Evolutionary conservation across 2,329 filamentous ascomycete genomes (phyloP).

Genomic region (Plenodomus biglobosus): DNA sequence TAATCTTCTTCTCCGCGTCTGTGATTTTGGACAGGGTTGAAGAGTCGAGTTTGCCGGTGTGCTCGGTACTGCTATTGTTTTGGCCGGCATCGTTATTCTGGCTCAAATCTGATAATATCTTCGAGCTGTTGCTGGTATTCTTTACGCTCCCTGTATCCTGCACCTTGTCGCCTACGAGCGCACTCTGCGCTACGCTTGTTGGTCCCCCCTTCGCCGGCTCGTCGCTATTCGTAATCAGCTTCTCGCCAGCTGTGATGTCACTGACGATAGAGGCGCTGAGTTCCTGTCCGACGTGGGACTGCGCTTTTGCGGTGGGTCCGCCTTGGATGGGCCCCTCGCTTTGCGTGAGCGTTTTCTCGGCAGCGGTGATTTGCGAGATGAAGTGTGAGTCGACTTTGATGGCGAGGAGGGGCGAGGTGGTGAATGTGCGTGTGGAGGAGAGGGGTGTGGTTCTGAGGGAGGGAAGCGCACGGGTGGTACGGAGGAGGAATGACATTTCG

Average conservation of each 20-base stretch:
- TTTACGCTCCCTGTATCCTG: background rate
- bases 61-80: constrained; percentile 1
- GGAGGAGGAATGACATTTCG: background rate
- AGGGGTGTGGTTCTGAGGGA: background rate
- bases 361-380: constrained; percentile 46
- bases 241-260: constrained; percentile 49
- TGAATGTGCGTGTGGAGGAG: constrained; percentile 9
- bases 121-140: background rate
- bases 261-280: constrained; percentile 42
- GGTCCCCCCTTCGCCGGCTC: constrained; percentile 43
- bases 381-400: constrained; percentile 42
- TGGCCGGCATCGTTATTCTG: too few species aligned
- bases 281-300: constrained; percentile 39
- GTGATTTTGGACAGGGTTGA: constrained; percentile 33
- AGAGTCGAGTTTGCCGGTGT: constrained; percentile 28
- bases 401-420: constrained; percentile 16
- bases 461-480: background rate
- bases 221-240: constrained; percentile 42
- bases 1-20: constrained; percentile 34
- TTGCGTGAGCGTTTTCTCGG: constrained; percentile 46
- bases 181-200: constrained; percentile 42
- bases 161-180: background rate
- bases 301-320: constrained; percentile 48
- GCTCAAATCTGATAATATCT: background rate
- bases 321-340: constrained; percentile 38